These are phyloP conservation scores for Plasmodium sp. DNA, from an alignment of 169 alveolate genomes.

Conservation along the genomic window DNA sequence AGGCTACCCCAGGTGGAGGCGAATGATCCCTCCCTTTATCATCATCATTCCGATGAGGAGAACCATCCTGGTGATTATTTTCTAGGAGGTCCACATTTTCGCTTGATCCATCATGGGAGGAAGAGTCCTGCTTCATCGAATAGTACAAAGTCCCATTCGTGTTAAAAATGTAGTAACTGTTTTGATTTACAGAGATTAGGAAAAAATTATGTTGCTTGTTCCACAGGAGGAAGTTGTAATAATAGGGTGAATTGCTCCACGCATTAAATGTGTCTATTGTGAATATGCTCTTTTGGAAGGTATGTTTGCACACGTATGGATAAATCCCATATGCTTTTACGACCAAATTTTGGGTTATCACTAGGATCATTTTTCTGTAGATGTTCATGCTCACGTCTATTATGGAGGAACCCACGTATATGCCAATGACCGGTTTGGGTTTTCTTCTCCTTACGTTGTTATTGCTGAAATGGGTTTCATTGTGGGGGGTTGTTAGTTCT, in stretches of 20 bases:
- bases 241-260: neutral
- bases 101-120: neutral
- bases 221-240: conserved; percentile 57
- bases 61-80: neutral
- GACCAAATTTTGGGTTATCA: conserved; percentile 16
- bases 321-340: conserved; percentile 39
- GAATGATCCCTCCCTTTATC: neutral
- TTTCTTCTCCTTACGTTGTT: neutral
- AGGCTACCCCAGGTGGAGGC: neutral
- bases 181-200: conserved; percentile 40
- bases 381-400: conserved; percentile 44
- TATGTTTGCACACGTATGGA: conserved; percentile 73
- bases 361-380: conserved; percentile 49
- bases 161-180: conserved; percentile 56
- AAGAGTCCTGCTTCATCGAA: neutral
- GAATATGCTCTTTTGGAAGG: conserved; percentile 41
- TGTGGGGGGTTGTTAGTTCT: neutral
- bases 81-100: neutral
- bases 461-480: neutral
- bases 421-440: conserved; percentile 34
- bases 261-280: conserved; percentile 43
- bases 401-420: conserved; percentile 39
- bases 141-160: conserved; percentile 70
- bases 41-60: neutral
- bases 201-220: conserved; percentile 68